These are phyloP conservation scores for Durusdinium trenchii DNA, from an alignment of 73 alveolate species.

Conservation along the genomic window DNA sequence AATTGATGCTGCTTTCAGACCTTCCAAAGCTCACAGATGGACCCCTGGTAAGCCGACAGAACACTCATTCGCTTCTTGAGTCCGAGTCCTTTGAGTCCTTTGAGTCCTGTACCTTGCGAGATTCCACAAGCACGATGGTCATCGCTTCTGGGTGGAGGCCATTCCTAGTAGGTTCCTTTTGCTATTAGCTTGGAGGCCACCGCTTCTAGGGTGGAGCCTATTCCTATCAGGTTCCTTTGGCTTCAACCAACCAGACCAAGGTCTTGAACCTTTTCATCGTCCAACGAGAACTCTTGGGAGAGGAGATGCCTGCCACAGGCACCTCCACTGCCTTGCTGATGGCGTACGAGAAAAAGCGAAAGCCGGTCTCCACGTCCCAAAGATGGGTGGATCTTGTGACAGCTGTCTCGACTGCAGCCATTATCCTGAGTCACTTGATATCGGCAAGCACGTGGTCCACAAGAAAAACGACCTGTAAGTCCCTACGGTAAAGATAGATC, in stretches of 20 bases:
- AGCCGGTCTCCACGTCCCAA: slow-evolving; percentile 52
- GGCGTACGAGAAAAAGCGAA: slow-evolving; percentile 66
- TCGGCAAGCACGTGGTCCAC: background rate
- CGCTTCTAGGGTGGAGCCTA: background rate
- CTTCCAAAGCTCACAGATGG: slow-evolving; percentile 58
- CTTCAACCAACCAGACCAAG: background rate
- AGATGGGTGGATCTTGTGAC: slow-evolving; percentile 56
- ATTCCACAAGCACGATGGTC: background rate
- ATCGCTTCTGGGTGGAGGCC: background rate
- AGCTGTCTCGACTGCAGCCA: slow-evolving; percentile 62
- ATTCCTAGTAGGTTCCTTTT: background rate
- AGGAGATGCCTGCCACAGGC: slow-evolving; percentile 90
- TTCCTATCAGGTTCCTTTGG: background rate
- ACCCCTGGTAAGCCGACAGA: background rate
- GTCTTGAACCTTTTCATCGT: slow-evolving; percentile 73
- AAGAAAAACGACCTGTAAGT: background rate
- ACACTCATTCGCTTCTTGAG: background rate
- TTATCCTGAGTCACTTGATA: slow-evolving; percentile 28
- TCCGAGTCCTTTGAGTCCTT: background rate
- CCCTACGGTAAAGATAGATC: background rate
- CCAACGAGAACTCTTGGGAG: slow-evolving; percentile 69
- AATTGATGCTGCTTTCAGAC: slow-evolving; percentile 58
- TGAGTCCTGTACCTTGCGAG: background rate
- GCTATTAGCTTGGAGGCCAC: background rate
- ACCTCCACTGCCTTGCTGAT: slow-evolving; percentile 64